Evolutionary conservation across 2,329 filamentous ascomycete genomes (phyloP), one percentile per base, ranked within the genome.

Genomic region (Clarireedia monteithiana): DNA sequence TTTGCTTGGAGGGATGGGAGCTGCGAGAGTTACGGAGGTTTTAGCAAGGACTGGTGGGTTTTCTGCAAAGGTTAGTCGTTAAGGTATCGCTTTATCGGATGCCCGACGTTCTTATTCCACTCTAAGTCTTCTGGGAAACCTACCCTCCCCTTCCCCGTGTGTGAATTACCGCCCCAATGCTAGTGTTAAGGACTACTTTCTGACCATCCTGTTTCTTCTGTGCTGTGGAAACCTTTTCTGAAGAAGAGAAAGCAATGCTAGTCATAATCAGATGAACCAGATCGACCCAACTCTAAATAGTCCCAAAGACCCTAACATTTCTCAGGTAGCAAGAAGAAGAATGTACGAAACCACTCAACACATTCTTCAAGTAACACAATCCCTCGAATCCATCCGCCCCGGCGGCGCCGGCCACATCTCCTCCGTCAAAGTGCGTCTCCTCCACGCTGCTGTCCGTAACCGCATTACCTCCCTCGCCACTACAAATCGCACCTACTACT

Each of bases 41-140:
- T 75, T 92, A 10, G 78, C 84, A 3, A 76, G 86, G 20, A 91
- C 88, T 0, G 87, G 87, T 12, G 88, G 88, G 0, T 92, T 91
- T 68, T 80, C 80, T 12, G 78, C 80, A 1, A 81, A 82, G 42
- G 53, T 56, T 60, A 54, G 47, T 12, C 14, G 1, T 23, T 6
- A 7, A 12, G 9, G 14, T 6, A 23, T 12, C 23, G 15, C 3
- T 26, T 12, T 5, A 23, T 15, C 26, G 12, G 3, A 9, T n/a
- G 2, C 6, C 30, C 10, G 10, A 24, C 6, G 14, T 10, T 15
- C 9, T 15, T 23, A 14, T 9, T 14, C 20, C 44, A 9, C 50
- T 24, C 27, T 5, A n/a, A 17, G 6, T 9, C 14, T 36, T 6
- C 12, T 12, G 27, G 10, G 12, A 12, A 10, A 34, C 9, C 30